Base-by-base conservation (phyloP, 225 moss, liverwort and hornwort genomes). In the Sphagnum tenellum region DNA sequence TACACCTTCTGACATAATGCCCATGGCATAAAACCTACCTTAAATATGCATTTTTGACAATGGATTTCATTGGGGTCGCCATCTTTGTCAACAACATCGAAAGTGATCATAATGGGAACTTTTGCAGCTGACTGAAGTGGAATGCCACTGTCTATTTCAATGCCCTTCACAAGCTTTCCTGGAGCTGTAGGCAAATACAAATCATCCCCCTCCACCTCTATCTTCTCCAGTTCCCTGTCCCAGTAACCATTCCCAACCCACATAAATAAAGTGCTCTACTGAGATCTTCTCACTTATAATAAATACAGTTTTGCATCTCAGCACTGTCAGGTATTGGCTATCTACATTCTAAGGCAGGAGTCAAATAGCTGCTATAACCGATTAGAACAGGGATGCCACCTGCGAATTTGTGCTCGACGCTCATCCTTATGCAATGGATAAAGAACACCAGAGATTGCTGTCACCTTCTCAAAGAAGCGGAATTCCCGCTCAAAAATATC, bases 91-190 rank as follows among this genome's bases (percentile, higher is more conserved):
- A 92, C 81, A n/a, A 89, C 92, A 73, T 89, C 88, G 67, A 89
- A 92, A 54, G 89, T 89, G 61, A 92, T 92, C 91, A 92, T 87
- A 46, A 92, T 92, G 44, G 91, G 91, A 58, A 92, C 91, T 70
- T 92, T 92, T 6, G 89, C 89, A 63, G 91, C 89, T 45, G 89
- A 92, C 69, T 92, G 92, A 44, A 89, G 67, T 8, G 89, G 88
- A 74, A 92, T 84, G 10, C 89, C 89, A 80, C 92, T 92, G 61
- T 88, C 88, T 72, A 92, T 71, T 72, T 82, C 81, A 57, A 92
- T 89, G 63, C 88, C 79, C 66, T 86, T 82, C 52, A 92, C 92
- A 65, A 89, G 66, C 69, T 85, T 92, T 68, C 76, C 84, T 55
- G 89, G 88, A 64, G 85, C 89, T 2, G 92, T 92, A 50, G 92